These are phyloP conservation scores for Cutaneotrichosporon sp. DNA, from an alignment of 1,284 basidiomycete species.

Conservation along the genomic window DNA sequence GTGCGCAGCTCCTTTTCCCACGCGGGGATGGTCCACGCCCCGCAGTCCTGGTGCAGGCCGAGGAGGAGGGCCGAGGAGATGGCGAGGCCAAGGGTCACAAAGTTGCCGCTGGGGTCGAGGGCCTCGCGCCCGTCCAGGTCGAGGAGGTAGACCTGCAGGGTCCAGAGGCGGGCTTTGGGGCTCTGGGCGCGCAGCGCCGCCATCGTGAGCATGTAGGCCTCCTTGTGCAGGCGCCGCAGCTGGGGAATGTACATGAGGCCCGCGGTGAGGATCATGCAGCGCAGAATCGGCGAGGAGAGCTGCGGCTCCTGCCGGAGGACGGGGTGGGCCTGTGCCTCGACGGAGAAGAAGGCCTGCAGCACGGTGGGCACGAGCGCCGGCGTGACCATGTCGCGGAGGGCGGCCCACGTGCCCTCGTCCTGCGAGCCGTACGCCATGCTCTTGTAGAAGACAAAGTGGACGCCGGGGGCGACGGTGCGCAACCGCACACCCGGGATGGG, in stretches of 20 bases:
- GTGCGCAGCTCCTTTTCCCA: slow-evolving; percentile 8
- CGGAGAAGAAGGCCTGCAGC: slow-evolving; percentile 1
- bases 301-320: neutral
- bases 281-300: neutral
- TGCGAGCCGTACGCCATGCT: neutral
- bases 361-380: neutral
- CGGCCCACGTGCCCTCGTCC: slow-evolving; percentile 1
- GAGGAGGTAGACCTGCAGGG: slow-evolving; percentile 2
- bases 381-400: neutral
- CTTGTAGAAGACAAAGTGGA: slow-evolving; percentile 9
- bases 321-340: slow-evolving; percentile 6
- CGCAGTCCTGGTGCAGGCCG: slow-evolving; percentile 10
- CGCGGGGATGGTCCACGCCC: slow-evolving; percentile 2
- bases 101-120: neutral
- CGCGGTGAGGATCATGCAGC: slow-evolving; percentile 2
- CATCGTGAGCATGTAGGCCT: slow-evolving; percentile 2
- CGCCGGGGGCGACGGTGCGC: slow-evolving; percentile 5
- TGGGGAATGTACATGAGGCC: slow-evolving; percentile 10
- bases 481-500: slow-evolving; percentile 2
- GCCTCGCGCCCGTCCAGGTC: slow-evolving; percentile 7
- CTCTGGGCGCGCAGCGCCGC: neutral
- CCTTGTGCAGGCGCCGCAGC: neutral
- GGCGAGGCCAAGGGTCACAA: slow-evolving; percentile 1
- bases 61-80: slow-evolving; percentile 4
- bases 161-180: slow-evolving; percentile 4